Evolutionary conservation across 2,329 filamentous ascomycete species (phyloP).

Genomic region (Fonsecaea monophora): DNA sequence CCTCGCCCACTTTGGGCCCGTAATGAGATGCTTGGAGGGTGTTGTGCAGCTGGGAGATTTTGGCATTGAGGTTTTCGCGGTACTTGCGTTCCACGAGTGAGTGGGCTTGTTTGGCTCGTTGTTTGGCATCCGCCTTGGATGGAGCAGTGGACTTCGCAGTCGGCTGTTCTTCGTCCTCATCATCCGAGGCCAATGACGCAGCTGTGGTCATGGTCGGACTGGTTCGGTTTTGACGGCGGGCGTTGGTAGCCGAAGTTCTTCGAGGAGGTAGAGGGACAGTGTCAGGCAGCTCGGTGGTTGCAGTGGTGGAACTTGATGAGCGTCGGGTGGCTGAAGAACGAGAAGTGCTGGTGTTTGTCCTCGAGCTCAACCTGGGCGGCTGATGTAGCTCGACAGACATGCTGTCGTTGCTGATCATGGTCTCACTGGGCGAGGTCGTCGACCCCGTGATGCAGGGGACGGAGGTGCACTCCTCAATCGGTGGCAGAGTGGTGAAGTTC

Average conservation of each 20-base stretch:
- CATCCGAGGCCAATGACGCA: slow-evolving; percentile 19
- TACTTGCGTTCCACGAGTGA: slow-evolving; percentile 41
- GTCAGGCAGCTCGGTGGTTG: slow-evolving; percentile 21
- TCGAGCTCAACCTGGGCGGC: slow-evolving; percentile 27
- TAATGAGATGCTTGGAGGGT: slow-evolving; percentile 38
- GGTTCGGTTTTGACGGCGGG: slow-evolving; percentile 21
- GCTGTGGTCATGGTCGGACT: slow-evolving; percentile 14
- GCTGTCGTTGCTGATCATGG: slow-evolving; percentile 35
- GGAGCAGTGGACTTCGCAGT: slow-evolving; percentile 29
- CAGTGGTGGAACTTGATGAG: slow-evolving; percentile 29
- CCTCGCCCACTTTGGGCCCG: slow-evolving; percentile 32
- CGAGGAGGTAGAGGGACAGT: slow-evolving; percentile 30
- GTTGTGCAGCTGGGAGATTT: slow-evolving; percentile 39
- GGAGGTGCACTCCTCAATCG: slow-evolving; percentile 40
- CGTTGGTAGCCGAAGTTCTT: slow-evolving; percentile 14
- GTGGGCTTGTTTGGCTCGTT: slow-evolving; percentile 39
- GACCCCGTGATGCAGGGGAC: slow-evolving; percentile 35
- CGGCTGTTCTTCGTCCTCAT: slow-evolving; percentile 24
- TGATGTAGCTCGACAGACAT: slow-evolving; percentile 33
- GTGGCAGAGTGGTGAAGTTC: slow-evolving; percentile 39
- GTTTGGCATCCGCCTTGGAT: slow-evolving; percentile 37
- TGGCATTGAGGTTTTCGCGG: slow-evolving; percentile 41
- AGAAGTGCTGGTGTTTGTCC: slow-evolving; percentile 24
- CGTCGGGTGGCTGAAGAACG: slow-evolving; percentile 24
- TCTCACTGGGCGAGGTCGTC: slow-evolving; percentile 31